phyloP scores from a whole-genome alignment of 225 moss, liverwort and hornwort genomes.

The Asterella californica region DNA sequence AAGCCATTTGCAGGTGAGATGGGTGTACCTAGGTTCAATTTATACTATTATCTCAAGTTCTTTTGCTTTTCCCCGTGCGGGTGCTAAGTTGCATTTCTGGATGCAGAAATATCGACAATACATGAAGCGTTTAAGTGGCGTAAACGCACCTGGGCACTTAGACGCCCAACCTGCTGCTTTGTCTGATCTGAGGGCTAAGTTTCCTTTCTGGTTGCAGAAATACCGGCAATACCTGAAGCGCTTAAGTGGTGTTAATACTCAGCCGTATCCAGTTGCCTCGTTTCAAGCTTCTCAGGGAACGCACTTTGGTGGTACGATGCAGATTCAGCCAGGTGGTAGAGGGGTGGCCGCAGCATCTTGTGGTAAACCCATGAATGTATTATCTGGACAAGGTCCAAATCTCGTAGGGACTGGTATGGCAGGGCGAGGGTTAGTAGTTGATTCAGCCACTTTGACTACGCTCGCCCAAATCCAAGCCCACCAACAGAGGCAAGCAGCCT shows the following conservation, averaged over 20 bases:
- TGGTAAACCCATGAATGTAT: constrained; percentile 39
- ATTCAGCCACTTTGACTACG: constrained; percentile 56
- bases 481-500: constrained; percentile 31
- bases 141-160: constrained; percentile 37
- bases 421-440: constrained; percentile 48
- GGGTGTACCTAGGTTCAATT: constrained; percentile 1
- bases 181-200: constrained; percentile 18
- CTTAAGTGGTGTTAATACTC: constrained; percentile 61
- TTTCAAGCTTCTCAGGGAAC: constrained; percentile 69
- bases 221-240: constrained; percentile 90
- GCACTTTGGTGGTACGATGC: constrained; percentile 83
- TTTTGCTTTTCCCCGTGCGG: not conserved
- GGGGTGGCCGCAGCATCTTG: constrained; percentile 51
- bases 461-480: constrained; percentile 75
- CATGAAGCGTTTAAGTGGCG: constrained; percentile 75
- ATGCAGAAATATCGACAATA: constrained; percentile 92
- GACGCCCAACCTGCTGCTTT: constrained; percentile 13
- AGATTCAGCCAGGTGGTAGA: constrained; percentile 90
- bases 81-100: constrained; percentile 20
- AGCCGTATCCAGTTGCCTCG: constrained; percentile 75
- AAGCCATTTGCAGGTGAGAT: constrained; percentile 88
- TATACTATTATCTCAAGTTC: constrained; percentile 3
- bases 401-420: constrained; percentile 34
- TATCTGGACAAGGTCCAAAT: constrained; percentile 37
- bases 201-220: constrained; percentile 58